Evolutionary conservation across 2,329 filamentous ascomycete species (phyloP), one percentile per base, ranked within the genome.

Genomic region (Elsinoe fawcettii): DNA sequence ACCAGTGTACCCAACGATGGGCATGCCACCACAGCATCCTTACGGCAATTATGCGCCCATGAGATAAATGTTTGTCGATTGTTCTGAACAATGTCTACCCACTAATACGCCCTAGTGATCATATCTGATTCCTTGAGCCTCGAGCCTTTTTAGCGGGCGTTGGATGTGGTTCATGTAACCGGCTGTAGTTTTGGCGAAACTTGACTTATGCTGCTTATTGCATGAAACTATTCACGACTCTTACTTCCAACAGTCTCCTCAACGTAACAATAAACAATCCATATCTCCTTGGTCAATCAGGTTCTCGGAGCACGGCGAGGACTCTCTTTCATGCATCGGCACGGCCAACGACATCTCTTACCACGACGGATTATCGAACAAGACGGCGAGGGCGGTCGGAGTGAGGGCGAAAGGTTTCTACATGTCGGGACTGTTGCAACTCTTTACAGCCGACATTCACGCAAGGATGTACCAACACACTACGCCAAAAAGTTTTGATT

Each of bases 1-100:
- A 65, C 85, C 85, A 36, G 84, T 87, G 68, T 88, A 85, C 71
- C 84, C 83, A 57, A 79, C 80, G 61, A 86, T 86, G 82, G 59
- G 59, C 20, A 84, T 85, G 78, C 80, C 81, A 61, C 82, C 82
- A 22, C 74, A 78, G 64, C 78, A 85, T 70, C 80, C 80, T 59
- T 85, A 83, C 68, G 79, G 78, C 67, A 82, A 81, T 68, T 86
- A 82, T 74, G 80, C 81, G 67, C 82, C 82, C 60, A 82, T 85
- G 80, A 85, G 85, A 80, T 82, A 84, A 71, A 37, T 65, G 62
- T 41, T 9, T n/a, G 32, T 41, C 32, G 30, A 14, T 9, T 23
- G 3, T 25, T 36, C 7, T 4, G 2, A 23, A 11, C 2, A 12
- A 36, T 14, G 34, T 14, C 25, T 5, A 6, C 18, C 27, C 2